phyloP scores from a whole-genome alignment of 768 basidiomycete species.

The Cystobasidium tubakii region DNA sequence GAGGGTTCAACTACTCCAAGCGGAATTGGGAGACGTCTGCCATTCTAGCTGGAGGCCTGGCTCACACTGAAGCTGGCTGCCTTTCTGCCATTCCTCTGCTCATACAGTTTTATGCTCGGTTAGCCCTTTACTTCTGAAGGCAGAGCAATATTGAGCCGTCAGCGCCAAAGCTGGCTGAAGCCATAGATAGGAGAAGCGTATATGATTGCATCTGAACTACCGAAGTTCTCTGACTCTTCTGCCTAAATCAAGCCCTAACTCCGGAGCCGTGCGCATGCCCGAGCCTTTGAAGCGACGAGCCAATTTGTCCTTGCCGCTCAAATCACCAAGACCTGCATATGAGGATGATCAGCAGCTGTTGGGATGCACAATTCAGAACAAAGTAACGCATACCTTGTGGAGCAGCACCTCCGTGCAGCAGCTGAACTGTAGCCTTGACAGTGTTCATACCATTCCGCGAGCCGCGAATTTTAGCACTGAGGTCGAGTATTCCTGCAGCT shows the following conservation, averaged over 20 bases:
- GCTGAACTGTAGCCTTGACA: constrained; percentile 72
- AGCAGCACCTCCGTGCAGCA: constrained; percentile 78
- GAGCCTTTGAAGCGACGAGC: constrained; percentile 67
- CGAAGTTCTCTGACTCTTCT: constrained; percentile 62
- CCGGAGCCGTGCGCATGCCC: constrained; percentile 63
- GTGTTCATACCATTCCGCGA: constrained; percentile 79
- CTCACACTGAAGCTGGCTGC: too few species aligned
- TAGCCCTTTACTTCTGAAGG: too few species aligned
- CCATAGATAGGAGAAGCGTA: too few species aligned
- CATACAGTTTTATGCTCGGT: too few species aligned
- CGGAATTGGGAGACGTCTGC: too few species aligned
- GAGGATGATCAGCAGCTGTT: background rate
- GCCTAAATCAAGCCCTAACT: constrained; percentile 75
- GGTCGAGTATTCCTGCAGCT: constrained; percentile 90
- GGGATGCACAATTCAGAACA: background rate
- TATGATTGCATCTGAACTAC: too few species aligned
- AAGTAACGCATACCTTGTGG: constrained; percentile 55
- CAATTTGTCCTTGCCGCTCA: constrained; percentile 63
- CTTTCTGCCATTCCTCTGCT: too few species aligned
- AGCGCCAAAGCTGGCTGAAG: too few species aligned
- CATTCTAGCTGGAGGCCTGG: too few species aligned
- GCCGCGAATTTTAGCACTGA: constrained; percentile 91
- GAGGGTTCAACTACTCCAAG: too few species aligned
- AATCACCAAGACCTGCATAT: constrained; percentile 60
- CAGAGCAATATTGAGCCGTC: too few species aligned